Conservation (phyloP, 2,329 filamentous ascomycete species). For the Acarospora socialis region DNA sequence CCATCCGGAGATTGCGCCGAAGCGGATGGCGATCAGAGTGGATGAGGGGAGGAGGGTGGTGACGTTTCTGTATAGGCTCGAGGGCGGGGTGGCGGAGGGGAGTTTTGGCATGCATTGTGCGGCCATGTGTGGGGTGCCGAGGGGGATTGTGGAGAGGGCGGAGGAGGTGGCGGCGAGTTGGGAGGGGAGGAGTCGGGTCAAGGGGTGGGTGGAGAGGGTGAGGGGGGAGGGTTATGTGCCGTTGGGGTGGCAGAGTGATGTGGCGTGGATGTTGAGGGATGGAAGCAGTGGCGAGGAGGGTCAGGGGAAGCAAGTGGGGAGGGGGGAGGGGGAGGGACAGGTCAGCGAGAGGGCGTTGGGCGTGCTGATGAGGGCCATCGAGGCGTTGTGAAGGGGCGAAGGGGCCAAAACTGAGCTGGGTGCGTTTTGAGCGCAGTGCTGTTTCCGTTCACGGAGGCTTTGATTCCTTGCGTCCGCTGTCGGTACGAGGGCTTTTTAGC, state of each 20-base stretch:
- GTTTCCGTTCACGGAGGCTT: no score
- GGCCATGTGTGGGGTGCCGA: constrained; percentile 88
- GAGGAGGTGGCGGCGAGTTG: constrained; percentile 81
- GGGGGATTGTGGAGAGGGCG: constrained; percentile 67
- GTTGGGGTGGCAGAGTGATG: constrained; percentile 74
- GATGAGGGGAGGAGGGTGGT: constrained; percentile 72
- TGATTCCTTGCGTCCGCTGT: no score
- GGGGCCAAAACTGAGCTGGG: no score
- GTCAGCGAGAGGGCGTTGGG: constrained; percentile 39
- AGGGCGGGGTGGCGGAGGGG: constrained; percentile 85
- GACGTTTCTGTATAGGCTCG: constrained; percentile 92
- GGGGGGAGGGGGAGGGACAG: constrained; percentile 21
- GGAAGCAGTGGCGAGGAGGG: constrained; percentile 14
- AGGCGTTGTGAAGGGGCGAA: constrained; percentile 29
- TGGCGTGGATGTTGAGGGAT: constrained; percentile 60
- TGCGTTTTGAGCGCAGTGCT: neutral
- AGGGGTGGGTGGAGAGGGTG: constrained; percentile 72
- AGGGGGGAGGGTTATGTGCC: constrained; percentile 70
- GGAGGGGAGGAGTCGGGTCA: constrained; percentile 87
- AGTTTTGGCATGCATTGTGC: constrained; percentile 99
- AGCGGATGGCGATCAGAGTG: constrained; percentile 89
- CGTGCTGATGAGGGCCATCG: constrained; percentile 43
- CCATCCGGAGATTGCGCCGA: constrained; percentile 75
- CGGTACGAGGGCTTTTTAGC: no score
- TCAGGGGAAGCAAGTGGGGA: constrained; percentile 1